Evolutionary conservation across 306 rosid species (phyloP), one percentile per base, ranked within the genome.

Genomic region (Rosa chinensis): DNA sequence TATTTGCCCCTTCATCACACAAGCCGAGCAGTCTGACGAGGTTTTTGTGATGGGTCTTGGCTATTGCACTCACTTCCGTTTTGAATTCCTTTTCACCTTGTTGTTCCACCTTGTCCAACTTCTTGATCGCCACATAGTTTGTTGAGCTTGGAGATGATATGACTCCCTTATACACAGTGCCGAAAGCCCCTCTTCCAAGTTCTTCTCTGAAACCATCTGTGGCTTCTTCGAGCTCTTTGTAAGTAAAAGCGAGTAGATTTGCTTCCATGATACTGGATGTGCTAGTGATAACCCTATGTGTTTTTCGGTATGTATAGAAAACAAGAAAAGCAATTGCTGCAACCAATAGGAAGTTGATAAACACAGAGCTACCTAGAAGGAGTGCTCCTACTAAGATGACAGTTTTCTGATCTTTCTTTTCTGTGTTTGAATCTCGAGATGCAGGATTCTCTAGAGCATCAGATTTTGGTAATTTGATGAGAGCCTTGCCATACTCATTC

Each of bases 31-130:
- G 67, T n/a, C 49, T 61, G 18, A 75, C 75, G 42, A 80, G 75
- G 40, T 80, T 80, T 72, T 69, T 81, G 58, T 83, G 89, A 55
- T 83, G 86, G 10, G 87, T 78, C 44, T 75, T 76, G 61, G 73
- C 82, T 4, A 83, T 83, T 20, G 74, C 75, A 4, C 81, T 75
- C 52, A 66, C 83, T 50, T 86, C 85, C 10, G 81, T 80, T 66
- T 83, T 83, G 70, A 86, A 83, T 53, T 86, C 87, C 10, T 81
- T 72, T 4, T 84, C 92, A 4, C 86, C 87, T 73, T 89, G 88
- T 47, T 64, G 77, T n/a, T n/a, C 80, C 11, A 76, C 25, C 42
- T 76, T 89, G 6, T 84, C 85, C 32, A 89, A 69, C 79, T 76
- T 84, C 48, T 86, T 88, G 44, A 88, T 84, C 9, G 90, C 90